A percentile compares a stretch with the other conserved stretches of the same genome.
phyloP scores from a whole-genome alignment of 352 stramenopile genomes.

The Aphanomyces euteiches region DNA sequence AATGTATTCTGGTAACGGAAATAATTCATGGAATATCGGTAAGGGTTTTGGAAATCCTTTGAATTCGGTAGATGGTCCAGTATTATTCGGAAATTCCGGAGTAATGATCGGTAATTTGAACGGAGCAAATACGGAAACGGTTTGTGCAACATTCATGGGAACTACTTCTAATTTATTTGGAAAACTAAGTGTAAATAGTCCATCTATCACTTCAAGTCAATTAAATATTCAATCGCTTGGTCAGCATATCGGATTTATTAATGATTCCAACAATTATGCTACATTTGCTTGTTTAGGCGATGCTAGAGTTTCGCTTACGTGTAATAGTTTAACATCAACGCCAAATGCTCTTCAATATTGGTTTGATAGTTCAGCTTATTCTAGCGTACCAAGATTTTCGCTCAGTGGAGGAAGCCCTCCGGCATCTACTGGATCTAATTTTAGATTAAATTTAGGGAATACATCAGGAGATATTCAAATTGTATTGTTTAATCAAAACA shows the following conservation, averaged over 20 bases:
- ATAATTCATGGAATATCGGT: not conserved
- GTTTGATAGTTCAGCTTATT: not conserved
- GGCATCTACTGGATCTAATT: not conserved
- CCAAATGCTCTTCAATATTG: not conserved
- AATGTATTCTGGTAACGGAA: not conserved
- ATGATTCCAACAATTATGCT: not conserved
- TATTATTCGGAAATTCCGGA: too few relatives aligned
- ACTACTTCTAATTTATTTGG: too few relatives aligned
- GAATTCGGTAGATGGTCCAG: too few relatives aligned
- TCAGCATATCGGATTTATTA: not conserved
- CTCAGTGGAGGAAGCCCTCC: not conserved
- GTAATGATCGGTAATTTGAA: too few relatives aligned
- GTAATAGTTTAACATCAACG: conserved; percentile 2
- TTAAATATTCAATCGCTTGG: not conserved
- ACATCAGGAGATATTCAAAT: conserved; percentile 5
- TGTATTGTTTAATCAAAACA: not conserved
- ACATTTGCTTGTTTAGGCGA: conserved; percentile 4
- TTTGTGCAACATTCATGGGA: too few relatives aligned
- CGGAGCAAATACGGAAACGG: too few relatives aligned
- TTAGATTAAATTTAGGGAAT: conserved; percentile 6
- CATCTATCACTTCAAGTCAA: too few relatives aligned
- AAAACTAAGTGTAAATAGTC: too few relatives aligned
- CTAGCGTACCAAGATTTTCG: not conserved
- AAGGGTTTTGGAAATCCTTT: too few relatives aligned
- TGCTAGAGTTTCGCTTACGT: not conserved